Percentiles rank a stretch among this genome's conserved stretches.
Conservation (phyloP, 1,284 basidiomycete species). For the Amylostereum areolatum region DNA sequence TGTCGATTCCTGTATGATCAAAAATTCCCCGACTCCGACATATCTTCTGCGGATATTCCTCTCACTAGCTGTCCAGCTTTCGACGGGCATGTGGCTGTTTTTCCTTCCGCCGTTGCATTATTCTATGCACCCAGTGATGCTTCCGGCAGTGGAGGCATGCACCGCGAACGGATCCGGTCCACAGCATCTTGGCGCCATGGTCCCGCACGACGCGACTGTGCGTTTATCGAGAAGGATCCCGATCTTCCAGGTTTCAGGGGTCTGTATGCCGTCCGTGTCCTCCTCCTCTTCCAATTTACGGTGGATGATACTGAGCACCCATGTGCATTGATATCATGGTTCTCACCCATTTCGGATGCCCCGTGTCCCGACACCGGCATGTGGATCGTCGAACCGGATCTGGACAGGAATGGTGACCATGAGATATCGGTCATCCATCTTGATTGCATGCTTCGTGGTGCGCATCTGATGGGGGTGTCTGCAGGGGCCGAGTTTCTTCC, state of each 20-base stretch:
- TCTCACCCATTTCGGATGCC: background rate
- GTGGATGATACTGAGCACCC: background rate
- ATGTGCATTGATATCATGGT: background rate
- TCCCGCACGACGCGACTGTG: background rate
- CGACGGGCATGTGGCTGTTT: background rate
- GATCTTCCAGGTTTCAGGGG: background rate
- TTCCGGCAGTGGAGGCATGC: conserved; percentile 5
- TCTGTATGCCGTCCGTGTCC: background rate
- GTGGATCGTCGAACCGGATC: background rate
- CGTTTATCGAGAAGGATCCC: background rate
- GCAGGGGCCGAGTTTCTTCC: no score
- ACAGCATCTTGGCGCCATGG: conserved; percentile 3
- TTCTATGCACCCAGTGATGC: conserved; percentile 11
- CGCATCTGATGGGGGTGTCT: no score
- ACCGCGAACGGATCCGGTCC: conserved; percentile 8
- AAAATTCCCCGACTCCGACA: background rate
- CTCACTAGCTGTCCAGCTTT: background rate
- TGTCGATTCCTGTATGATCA: background rate
- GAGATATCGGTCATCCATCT: no score
- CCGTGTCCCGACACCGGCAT: background rate
- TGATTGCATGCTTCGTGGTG: no score
- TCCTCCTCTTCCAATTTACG: background rate
- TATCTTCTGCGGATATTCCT: no score
- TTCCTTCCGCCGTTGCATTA: conserved; percentile 4
- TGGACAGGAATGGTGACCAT: no score